phyloP scores from a whole-genome alignment of 2,329 filamentous ascomycete genomes.

The Penicillium sp. region DNA sequence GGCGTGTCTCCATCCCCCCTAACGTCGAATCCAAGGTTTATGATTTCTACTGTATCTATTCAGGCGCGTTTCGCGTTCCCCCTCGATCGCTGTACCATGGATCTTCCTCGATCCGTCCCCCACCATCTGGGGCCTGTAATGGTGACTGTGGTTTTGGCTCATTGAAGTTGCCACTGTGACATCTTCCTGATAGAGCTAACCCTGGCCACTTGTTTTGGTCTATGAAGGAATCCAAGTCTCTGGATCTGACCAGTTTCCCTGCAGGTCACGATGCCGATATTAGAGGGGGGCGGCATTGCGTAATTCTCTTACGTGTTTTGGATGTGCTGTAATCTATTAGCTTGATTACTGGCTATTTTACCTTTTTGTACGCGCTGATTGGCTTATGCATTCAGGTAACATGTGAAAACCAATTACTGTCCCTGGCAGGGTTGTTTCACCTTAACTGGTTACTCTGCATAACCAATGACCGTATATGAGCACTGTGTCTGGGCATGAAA shows the following conservation, averaged over 20 bases:
- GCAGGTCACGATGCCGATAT: background rate
- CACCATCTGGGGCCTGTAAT: background rate
- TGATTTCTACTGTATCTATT: background rate
- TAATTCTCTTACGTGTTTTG: background rate
- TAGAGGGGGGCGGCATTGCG: background rate
- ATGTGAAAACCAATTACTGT: background rate
- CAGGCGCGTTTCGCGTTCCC: background rate
- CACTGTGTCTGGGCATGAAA: too few relatives aligned
- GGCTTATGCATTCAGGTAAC: background rate
- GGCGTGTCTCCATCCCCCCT: background rate
- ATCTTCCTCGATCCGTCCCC: background rate
- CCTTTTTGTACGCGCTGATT: background rate
- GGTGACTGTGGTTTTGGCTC: background rate
- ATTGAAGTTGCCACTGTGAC: background rate
- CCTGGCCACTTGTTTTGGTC: background rate
- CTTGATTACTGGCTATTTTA: background rate
- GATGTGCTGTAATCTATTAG: background rate
- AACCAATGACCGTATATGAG: too few relatives aligned
- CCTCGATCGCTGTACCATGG: constrained; percentile 1
- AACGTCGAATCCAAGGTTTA: background rate
- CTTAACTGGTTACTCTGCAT: background rate
- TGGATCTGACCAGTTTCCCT: background rate
- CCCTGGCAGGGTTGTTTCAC: constrained; percentile 8
- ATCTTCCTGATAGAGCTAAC: background rate
- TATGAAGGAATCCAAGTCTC: background rate